phyloP scores from a whole-genome alignment of 106 monocot species.

The Platanthera guangdongensis region DNA sequence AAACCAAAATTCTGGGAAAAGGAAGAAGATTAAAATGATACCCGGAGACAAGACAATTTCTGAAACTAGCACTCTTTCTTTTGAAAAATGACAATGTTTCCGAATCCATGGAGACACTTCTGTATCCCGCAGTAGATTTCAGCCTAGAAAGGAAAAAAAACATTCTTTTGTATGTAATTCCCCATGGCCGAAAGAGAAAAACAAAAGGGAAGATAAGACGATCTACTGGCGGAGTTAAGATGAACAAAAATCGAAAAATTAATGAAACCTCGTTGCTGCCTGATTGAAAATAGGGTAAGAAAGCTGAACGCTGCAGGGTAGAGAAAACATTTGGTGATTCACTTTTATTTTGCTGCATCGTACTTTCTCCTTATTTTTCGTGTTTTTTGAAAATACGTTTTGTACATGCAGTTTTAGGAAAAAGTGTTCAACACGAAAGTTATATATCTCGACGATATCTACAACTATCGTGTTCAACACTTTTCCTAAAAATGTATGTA shows the following conservation, averaged over 20 bases:
- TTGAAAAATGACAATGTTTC: background rate
- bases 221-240: background rate
- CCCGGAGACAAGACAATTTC: slow-evolving; percentile 32
- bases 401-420: too few species aligned
- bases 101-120: slow-evolving; percentile 16
- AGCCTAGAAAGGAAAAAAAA: slow-evolving; percentile 1
- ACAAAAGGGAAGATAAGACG: background rate
- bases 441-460: too few species aligned
- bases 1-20: background rate
- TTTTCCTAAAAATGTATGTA: too few species aligned
- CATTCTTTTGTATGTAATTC: background rate
- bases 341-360: too few species aligned
- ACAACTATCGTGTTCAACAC: too few species aligned
- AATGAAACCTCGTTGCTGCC: background rate
- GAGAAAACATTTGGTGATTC: background rate
- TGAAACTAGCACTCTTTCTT: slow-evolving; percentile 15
- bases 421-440: too few species aligned
- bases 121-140: background rate
- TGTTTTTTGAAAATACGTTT: too few species aligned
- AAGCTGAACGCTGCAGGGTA: background rate
- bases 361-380: too few species aligned
- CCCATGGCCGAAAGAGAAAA: background rate
- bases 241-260: background rate
- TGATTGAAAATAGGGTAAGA: background rate
- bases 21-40: background rate